Conservation (phyloP, 345 rosid genomes). For the Euphorbia peplus region DNA sequence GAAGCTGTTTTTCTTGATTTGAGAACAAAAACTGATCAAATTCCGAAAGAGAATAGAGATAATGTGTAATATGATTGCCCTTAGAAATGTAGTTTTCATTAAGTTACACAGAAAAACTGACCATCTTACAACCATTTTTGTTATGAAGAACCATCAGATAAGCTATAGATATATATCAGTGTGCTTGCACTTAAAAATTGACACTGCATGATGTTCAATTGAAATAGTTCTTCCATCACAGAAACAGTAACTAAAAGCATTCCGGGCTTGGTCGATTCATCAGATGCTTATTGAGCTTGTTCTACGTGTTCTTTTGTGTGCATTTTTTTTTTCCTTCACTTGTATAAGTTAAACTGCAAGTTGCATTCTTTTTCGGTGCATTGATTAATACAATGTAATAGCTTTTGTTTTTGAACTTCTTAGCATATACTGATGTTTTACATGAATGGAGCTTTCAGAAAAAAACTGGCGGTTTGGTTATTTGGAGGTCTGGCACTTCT, state of each 20-base stretch:
- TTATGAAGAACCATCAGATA: not conserved
- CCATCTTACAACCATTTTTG: not conserved
- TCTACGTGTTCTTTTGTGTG: not conserved
- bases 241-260: not conserved
- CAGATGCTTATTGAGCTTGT: not conserved
- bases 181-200: not conserved
- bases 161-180: not conserved
- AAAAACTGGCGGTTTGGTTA: conserved; percentile 94
- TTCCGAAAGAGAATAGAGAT: too few species aligned
- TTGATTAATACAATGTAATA: not conserved
- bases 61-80: too few species aligned
- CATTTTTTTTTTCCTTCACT: not conserved
- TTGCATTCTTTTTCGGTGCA: not conserved
- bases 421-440: not conserved
- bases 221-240: not conserved
- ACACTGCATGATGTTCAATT: not conserved
- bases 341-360: not conserved
- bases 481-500: conserved; percentile 93
- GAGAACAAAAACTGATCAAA: too few species aligned
- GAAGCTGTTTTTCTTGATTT: too few species aligned
- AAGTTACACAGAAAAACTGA: not conserved
- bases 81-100: not conserved
- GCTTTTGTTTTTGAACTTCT: conserved; percentile 7
- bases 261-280: not conserved
- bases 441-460: conserved; percentile 40